phyloP scores from a whole-genome alignment of 1,284 basidiomycete genomes.

The Porogramme epimiltina region DNA sequence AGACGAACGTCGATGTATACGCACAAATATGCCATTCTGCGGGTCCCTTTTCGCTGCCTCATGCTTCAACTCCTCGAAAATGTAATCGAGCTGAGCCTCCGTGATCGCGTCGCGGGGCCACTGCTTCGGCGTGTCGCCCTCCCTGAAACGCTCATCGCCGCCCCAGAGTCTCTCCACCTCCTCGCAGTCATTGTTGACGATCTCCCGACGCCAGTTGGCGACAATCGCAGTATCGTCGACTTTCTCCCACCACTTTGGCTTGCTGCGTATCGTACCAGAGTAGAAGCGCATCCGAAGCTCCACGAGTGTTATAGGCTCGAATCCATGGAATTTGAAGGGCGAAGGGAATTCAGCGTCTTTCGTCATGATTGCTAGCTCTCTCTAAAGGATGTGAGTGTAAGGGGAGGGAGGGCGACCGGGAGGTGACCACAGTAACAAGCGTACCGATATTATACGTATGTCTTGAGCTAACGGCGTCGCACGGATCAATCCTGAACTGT shows the following conservation, averaged over 20 bases:
- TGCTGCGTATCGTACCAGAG: slow-evolving; percentile 18
- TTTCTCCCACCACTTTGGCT: slow-evolving; percentile 22
- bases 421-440: too few species aligned
- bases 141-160: neutral
- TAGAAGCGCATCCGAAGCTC: slow-evolving; percentile 20
- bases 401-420: too few species aligned
- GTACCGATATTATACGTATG: too few species aligned
- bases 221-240: slow-evolving; percentile 13
- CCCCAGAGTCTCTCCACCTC: neutral
- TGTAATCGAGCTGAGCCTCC: slow-evolving; percentile 5
- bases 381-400: too few species aligned
- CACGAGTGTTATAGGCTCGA: slow-evolving; percentile 6
- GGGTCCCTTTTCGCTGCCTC: neutral
- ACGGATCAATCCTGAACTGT: too few species aligned
- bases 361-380: too few species aligned
- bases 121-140: neutral
- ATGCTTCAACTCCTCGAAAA: slow-evolving; percentile 5
- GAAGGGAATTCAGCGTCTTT: slow-evolving; percentile 1
- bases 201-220: slow-evolving; percentile 21
- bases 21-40: slow-evolving; percentile 27
- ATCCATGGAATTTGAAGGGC: neutral
- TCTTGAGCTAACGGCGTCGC: too few species aligned
- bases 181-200: slow-evolving; percentile 4
- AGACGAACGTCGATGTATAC: neutral
- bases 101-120: slow-evolving; percentile 4